Conservation (phyloP, 306 rosid species). For the Quercus cerris region DNA sequence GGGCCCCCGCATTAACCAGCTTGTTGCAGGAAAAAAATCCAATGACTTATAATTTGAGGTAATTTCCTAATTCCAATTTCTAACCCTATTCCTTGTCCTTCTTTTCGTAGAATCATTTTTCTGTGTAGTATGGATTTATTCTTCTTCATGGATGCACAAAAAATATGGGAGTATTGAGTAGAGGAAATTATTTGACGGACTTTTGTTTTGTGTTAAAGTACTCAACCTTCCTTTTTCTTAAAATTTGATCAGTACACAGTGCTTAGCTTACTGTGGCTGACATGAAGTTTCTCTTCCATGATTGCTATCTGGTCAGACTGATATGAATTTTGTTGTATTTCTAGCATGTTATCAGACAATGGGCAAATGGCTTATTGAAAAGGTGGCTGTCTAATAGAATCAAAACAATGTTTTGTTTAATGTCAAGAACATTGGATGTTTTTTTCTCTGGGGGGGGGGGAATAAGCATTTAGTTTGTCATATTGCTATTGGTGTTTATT, state of each 20-base stretch:
- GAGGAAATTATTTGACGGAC: not conserved
- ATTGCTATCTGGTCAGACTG: not conserved
- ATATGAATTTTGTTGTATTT: not conserved
- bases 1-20: constrained; percentile 73
- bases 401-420: not conserved
- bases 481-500: too few species aligned
- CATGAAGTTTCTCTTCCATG: not conserved
- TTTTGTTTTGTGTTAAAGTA: not conserved
- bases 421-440: not conserved
- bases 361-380: not conserved
- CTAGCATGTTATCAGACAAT: not conserved
- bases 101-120: not conserved
- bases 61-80: constrained; percentile 1
- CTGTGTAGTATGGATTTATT: not conserved
- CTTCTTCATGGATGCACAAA: not conserved
- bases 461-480: too few species aligned
- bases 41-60: constrained; percentile 40
- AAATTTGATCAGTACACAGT: not conserved
- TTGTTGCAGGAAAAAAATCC: constrained; percentile 62
- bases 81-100: not conserved
- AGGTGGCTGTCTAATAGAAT: not conserved
- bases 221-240: not conserved
- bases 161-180: not conserved
- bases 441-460: not conserved
- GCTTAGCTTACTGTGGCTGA: not conserved